These are phyloP conservation scores for Colletotrichum lupini DNA, from an alignment of 2,329 filamentous ascomycete species.

Conservation along the genomic window DNA sequence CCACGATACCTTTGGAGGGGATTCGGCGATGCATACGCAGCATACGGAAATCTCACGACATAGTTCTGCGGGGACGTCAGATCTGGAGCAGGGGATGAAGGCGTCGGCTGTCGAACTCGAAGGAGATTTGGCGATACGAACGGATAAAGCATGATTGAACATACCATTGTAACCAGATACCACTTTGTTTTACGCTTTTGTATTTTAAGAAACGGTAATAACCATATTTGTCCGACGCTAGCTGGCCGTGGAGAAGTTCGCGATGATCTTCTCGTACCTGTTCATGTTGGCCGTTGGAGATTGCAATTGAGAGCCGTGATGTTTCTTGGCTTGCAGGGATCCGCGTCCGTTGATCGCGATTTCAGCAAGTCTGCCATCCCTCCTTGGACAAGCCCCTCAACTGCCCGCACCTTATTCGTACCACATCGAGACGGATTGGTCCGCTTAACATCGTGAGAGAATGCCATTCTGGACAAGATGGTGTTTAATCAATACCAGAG, in stretches of 20 bases:
- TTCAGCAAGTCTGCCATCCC: too few relatives aligned
- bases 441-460: too few relatives aligned
- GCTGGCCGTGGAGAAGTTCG: neutral
- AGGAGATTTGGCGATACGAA: neutral
- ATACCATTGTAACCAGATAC: neutral
- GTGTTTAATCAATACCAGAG: too few relatives aligned
- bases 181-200: neutral
- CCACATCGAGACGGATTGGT: too few relatives aligned
- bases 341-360: neutral
- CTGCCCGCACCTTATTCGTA: too few relatives aligned
- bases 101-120: neutral
- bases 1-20: conserved; percentile 11
- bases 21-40: neutral
- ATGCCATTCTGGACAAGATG: too few relatives aligned
- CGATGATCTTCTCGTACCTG: neutral
- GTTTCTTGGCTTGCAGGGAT: neutral
- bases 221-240: neutral
- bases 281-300: neutral
- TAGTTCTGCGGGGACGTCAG: neutral
- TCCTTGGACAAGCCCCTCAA: too few relatives aligned
- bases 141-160: neutral
- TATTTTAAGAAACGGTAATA: neutral
- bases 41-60: neutral
- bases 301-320: neutral
- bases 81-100: conserved; percentile 9